phyloP scores from a whole-genome alignment of 768 basidiomycete genomes.

The Stropharia rugosoannulata region DNA sequence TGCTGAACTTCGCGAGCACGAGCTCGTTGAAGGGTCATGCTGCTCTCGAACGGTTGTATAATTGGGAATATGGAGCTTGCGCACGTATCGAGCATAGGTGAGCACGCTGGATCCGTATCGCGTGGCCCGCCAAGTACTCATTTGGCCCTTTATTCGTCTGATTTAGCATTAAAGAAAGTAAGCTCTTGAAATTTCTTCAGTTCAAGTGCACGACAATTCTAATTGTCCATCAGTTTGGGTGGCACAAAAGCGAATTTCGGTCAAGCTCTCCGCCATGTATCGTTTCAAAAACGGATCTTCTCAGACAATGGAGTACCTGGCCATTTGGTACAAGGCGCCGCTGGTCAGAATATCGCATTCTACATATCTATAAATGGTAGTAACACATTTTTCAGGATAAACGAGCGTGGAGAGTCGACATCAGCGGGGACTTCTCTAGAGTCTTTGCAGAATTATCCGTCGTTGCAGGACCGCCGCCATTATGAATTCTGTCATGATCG shows the following conservation, averaged over 20 bases:
- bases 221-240: constrained; percentile 8
- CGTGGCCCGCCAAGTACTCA: background rate
- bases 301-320: constrained; percentile 9
- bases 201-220: background rate
- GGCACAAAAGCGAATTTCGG: constrained; percentile 3
- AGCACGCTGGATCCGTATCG: background rate
- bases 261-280: constrained; percentile 10
- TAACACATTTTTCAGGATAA: constrained; percentile 6
- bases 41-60: constrained; percentile 14
- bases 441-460: constrained; percentile 13
- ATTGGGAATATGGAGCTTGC: constrained; percentile 17
- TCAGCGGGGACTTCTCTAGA: constrained; percentile 14
- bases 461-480: constrained; percentile 13
- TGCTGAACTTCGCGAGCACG: constrained; percentile 8
- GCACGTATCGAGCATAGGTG: constrained; percentile 14
- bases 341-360: background rate
- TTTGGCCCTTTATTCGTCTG: no score
- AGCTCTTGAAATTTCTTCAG: background rate
- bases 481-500: background rate
- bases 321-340: constrained; percentile 14
- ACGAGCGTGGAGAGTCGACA: constrained; percentile 12
- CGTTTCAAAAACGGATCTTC: constrained; percentile 12
- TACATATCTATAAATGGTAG: background rate
- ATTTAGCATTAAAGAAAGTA: constrained; percentile 8
- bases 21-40: constrained; percentile 8